These are phyloP conservation scores for Zygoascus biomembranicola DNA, from an alignment of 805 yeast species.

Conservation along the genomic window DNA sequence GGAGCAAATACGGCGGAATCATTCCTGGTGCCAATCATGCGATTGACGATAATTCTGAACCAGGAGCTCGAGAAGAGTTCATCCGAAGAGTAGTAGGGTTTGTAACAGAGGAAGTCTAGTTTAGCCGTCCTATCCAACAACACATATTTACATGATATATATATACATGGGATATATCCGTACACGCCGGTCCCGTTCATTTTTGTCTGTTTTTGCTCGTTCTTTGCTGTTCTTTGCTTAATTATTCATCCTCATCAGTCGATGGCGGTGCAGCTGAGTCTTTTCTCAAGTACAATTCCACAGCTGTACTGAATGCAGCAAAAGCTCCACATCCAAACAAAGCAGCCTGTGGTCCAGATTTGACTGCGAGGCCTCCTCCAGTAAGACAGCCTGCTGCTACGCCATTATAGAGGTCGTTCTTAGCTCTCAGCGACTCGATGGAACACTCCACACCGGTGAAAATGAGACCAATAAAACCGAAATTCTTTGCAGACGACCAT, in stretches of 20 bases:
- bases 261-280: conserved; percentile 78
- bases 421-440: conserved; percentile 76
- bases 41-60: conserved; percentile 35
- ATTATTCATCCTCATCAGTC: conserved; percentile 64
- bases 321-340: conserved; percentile 92
- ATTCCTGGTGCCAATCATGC: conserved; percentile 54
- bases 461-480: conserved; percentile 86
- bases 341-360: conserved; percentile 91
- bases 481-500: conserved; percentile 84
- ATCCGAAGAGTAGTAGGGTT: too few relatives aligned
- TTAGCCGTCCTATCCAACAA: too few relatives aligned
- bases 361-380: conserved; percentile 90
- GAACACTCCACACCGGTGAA: conserved; percentile 90
- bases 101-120: too few relatives aligned
- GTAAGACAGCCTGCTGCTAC: conserved; percentile 91
- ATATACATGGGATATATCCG: too few relatives aligned
- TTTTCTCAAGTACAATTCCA: conserved; percentile 77
- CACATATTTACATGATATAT: too few relatives aligned
- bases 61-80: too few relatives aligned
- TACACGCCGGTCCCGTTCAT: too few relatives aligned
- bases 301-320: conserved; percentile 72
- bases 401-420: conserved; percentile 88
- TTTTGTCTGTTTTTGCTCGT: too few relatives aligned
- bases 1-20: conserved; percentile 49
- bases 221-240: too few relatives aligned